A percentile compares a stretch with the other conserved stretches of the same genome.
Evolutionary conservation across 1,284 basidiomycete genomes (phyloP).

Genomic region (Thecaphora thlaspeos): DNA sequence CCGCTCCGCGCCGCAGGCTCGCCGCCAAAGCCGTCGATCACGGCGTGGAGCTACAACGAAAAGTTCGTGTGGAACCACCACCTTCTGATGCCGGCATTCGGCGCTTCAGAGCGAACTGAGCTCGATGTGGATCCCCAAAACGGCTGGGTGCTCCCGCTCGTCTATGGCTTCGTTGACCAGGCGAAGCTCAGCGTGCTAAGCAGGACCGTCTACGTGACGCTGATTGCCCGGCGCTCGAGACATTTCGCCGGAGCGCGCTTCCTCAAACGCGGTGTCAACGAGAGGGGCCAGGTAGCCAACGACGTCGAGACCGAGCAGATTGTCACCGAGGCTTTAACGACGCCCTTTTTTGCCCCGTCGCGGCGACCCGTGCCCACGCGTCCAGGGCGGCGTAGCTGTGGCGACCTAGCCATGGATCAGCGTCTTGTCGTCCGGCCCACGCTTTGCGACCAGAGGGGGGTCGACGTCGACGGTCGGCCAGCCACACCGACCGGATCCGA

Average conservation of each 20-base stretch:
- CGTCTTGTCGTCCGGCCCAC: no score
- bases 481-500: no score
- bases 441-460: no score
- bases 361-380: conserved; percentile 9
- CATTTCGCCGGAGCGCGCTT: conserved; percentile 96
- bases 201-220: conserved; percentile 84
- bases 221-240: conserved; percentile 89
- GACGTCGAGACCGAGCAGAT: conserved; percentile 99
- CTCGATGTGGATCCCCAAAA: conserved; percentile 54
- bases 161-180: conserved; percentile 97
- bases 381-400: not conserved
- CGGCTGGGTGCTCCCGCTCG: conserved; percentile 85
- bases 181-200: conserved; percentile 90
- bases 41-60: conserved; percentile 70
- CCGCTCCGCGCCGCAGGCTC: conserved; percentile 53
- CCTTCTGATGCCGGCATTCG: conserved; percentile 70
- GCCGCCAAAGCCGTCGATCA: conserved; percentile 19
- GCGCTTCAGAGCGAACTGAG: conserved; percentile 26
- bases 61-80: conserved; percentile 96
- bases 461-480: no score
- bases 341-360: conserved; percentile 50
- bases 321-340: conserved; percentile 88
- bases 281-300: conserved; percentile 89
- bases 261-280: conserved; percentile 89
- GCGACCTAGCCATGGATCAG: no score